Evolutionary conservation across 495 filamentous ascomycete species (phyloP), one percentile per base, ranked within the genome.

Genomic region (Podospora sp.): DNA sequence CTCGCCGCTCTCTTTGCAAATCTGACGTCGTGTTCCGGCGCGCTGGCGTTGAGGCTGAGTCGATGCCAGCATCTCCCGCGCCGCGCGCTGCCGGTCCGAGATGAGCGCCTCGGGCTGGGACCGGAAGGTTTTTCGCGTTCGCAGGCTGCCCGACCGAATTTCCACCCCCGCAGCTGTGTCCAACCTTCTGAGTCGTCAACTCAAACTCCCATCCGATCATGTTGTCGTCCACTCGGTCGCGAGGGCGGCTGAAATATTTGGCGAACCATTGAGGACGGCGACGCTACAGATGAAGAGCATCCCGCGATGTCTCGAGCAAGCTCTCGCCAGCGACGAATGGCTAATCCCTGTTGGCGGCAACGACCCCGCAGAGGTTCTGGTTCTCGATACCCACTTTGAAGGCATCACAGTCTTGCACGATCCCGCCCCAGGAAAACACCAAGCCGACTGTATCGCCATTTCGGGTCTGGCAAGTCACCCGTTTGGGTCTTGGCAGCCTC

Each of bases 401-500:
- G 49, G 49, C 49, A 3, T 52, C 49, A 52, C 49, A 12, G 2
- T 12, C 18, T 12, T 52, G 18, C 16, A 52, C 49, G 49, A 52
- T 4, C 21, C 4, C 3, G 49, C 18, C 49, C 4, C 49, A 52
- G 49, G n/a, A n/a, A n/a, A n/a, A n/a, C 49, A 52, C 21, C 49
- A 16, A 52, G 16, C 14, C 46, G 70, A 68, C 40, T 71, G 66
- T 40, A 65, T 73, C 55, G 71, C 59, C 20, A 64, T 73, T 25
- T 71, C 66, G 0, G 71, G 71, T 1, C 63, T 73, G 16, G 69
- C 63, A 8, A 66, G 71, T n/a, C 66, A 68, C 35, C 21, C 66
- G 1, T 60, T 68, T 12, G 66, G 66, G 1, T 68, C 66, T 2
- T 73, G 68, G 68, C 71, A 72, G 62, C 68, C 71, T 6, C 66